phyloP scores from a whole-genome alignment of 2,329 filamentous ascomycete species.

The Paraconiothyrium sp. region DNA sequence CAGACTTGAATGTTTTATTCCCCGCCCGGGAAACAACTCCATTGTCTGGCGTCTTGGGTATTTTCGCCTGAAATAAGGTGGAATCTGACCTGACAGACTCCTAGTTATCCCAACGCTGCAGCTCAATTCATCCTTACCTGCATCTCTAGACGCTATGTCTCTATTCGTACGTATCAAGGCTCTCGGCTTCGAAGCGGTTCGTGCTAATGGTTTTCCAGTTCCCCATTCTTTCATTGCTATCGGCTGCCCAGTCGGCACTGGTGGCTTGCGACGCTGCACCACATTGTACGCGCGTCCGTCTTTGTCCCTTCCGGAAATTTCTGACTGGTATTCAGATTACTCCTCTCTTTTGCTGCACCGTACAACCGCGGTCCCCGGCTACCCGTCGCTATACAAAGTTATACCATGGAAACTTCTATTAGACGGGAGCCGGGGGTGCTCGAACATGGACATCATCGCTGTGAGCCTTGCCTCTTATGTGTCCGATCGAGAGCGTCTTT shows the following conservation, averaged over 20 bases:
- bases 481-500: not conserved
- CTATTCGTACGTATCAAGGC: too few relatives aligned
- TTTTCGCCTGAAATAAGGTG: not conserved
- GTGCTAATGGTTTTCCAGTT: not conserved
- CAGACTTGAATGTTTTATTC: not conserved
- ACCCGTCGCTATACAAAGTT: not conserved
- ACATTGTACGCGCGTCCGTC: too few relatives aligned
- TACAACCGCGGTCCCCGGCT: not conserved
- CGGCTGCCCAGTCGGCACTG: too few relatives aligned
- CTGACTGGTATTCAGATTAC: not conserved
- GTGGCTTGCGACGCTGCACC: too few relatives aligned
- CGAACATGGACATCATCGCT: too few relatives aligned
- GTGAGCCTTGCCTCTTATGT: not conserved
- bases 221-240: not conserved
- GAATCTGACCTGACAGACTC: too few relatives aligned
- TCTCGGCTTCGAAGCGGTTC: not conserved
- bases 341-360: not conserved
- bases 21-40: not conserved
- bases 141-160: too few relatives aligned
- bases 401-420: not conserved
- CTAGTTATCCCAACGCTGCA: too few relatives aligned
- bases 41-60: not conserved
- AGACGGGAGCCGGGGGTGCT: conserved; percentile 1
- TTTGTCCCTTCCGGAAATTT: too few relatives aligned
- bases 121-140: too few relatives aligned